Base-by-base conservation (phyloP, 352 stramenopile genomes). In the Phytopythium cucurbitacearum region DNA sequence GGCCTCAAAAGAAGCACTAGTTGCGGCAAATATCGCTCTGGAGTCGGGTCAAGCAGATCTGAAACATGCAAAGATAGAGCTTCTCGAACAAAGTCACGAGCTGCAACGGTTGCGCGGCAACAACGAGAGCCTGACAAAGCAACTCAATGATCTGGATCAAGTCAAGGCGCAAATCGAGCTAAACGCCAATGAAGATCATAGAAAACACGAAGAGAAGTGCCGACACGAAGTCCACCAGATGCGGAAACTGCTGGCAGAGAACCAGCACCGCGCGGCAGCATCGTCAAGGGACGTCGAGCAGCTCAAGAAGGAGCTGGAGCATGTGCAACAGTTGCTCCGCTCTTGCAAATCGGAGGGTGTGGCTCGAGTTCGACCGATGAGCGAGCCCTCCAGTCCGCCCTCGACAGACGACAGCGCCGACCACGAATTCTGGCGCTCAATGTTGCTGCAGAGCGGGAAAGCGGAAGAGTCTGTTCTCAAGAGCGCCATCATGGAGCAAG, bases 211-310 rank as follows among this genome's bases (percentile, higher is more conserved):
- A 28, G 52, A 51, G 3, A 34, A 48, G 35, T 76, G 74, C 33
- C 59, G 65, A 21, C 70, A 64, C 3, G 74, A 88, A 44, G 28
- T 86, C 1, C 34, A 62, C 15, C 63, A 69, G 15, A 66, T 83
- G 63, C 75, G 65, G 4, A 65, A 81, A 21, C 46, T 88, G 40
- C 62, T 88, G 9, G 59, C 64, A 16, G 55, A 70, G 9, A 85
- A 79, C 15, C 67, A 84, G 15, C 64, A 79, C 43, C 68, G 60
- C n/a, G 58, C 71, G 40, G 60, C 44, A 4, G 69, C 75, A 40
- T 86, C 77, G 4, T 73, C 72, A 5, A 62, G 70, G 9, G 74
- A 78, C 39, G 76, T 88, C 21, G 56, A 73, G 35, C 64, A 62
- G 48, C 63, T 88, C 41, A 81, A 81, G 44, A 57, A 66, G 7